phyloP scores from a whole-genome alignment of 208 protist species.

The Acanthamoeba sp. region DNA sequence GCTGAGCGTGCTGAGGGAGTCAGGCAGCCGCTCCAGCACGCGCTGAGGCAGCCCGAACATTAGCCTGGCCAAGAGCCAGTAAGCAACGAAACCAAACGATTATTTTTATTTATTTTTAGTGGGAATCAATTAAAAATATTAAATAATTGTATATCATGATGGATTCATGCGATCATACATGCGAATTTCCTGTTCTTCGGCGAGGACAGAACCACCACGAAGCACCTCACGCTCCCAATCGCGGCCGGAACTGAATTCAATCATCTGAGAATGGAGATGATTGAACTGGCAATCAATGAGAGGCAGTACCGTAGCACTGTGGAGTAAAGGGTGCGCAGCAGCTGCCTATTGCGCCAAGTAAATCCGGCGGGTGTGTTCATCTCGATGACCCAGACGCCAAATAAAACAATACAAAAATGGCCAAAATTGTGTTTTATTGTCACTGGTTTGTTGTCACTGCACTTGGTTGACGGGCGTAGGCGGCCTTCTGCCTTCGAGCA shows the following conservation, averaged over 20 bases:
- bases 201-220: not conserved
- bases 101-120: no score
- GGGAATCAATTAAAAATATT: not conserved
- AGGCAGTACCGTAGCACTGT: not conserved
- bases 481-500: not conserved
- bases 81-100: no score
- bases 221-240: slow-evolving; percentile 29
- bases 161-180: not conserved
- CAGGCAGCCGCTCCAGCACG: not conserved
- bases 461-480: not conserved
- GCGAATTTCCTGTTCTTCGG: not conserved
- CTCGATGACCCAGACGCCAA: not conserved
- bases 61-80: no score
- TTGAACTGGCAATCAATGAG: not conserved
- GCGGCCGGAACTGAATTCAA: not conserved
- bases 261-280: not conserved
- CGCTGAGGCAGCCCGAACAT: not conserved
- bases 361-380: not conserved
- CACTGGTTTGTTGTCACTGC: no score
- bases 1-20: not conserved
- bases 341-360: not conserved
- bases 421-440: not conserved
- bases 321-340: not conserved
- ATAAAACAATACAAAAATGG: not conserved
- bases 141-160: not conserved